Evolutionary conservation across 768 basidiomycete genomes (phyloP).

Genomic region (Tremella fuciformis): DNA sequence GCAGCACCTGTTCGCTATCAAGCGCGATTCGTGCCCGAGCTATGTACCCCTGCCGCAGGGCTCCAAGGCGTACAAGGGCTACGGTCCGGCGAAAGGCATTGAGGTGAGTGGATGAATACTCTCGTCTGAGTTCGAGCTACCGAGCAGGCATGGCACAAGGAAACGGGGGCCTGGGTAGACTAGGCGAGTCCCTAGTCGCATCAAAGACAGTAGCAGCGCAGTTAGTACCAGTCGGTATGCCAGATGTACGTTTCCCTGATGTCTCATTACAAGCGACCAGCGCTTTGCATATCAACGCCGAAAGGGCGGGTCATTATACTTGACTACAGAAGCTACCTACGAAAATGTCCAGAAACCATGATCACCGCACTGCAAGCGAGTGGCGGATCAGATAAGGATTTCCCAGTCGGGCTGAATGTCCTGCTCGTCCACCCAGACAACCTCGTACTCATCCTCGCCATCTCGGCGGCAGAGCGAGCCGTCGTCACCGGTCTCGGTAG

Average conservation of each 20-base stretch:
- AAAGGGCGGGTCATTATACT: slow-evolving; percentile 1
- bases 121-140: too few relatives aligned
- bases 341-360: not conserved
- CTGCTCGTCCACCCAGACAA: slow-evolving; percentile 31
- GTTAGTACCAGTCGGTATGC: not conserved
- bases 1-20: slow-evolving; percentile 32
- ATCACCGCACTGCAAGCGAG: not conserved
- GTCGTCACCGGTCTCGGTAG: not conserved
- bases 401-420: slow-evolving; percentile 31
- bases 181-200: slow-evolving; percentile 9
- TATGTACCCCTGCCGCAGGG: slow-evolving; percentile 43
- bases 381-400: slow-evolving; percentile 15
- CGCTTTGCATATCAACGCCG: not conserved
- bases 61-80: slow-evolving; percentile 34
- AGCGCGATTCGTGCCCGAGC: slow-evolving; percentile 38
- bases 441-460: slow-evolving; percentile 28
- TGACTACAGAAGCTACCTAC: slow-evolving; percentile 4
- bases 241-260: not conserved
- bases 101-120: slow-evolving; percentile 32
- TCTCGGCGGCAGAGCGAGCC: slow-evolving; percentile 1
- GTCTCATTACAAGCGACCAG: not conserved
- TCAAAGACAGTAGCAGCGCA: not conserved
- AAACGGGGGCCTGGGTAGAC: slow-evolving; percentile 47
- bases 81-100: slow-evolving; percentile 47
- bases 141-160: slow-evolving; percentile 46